Evolutionary conservation across 148 eudicot species (phyloP).

Genomic region (Arbutus unedo): DNA sequence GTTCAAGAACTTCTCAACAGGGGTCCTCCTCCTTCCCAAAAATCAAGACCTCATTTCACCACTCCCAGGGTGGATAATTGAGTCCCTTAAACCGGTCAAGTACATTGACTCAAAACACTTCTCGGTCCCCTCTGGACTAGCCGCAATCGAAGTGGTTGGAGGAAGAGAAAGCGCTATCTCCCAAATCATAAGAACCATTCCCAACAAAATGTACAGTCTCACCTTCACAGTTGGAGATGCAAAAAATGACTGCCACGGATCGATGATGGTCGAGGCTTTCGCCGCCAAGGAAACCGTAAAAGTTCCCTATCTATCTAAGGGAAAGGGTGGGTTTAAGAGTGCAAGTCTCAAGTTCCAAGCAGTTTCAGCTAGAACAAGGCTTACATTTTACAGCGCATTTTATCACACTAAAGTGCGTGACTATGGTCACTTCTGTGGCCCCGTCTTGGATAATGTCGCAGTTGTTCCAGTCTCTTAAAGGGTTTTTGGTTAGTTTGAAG

Average conservation of each 20-base stretch:
- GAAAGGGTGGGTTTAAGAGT: slow-evolving; percentile 35
- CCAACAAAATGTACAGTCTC: slow-evolving; percentile 31
- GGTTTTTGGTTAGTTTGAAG: background rate
- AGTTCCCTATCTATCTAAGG: slow-evolving; percentile 24
- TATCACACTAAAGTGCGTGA: slow-evolving; percentile 58
- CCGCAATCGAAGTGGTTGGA: slow-evolving; percentile 60
- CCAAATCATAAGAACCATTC: slow-evolving; percentile 43
- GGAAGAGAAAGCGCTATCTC: slow-evolving; percentile 78
- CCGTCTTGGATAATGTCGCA: background rate
- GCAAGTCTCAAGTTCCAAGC: slow-evolving; percentile 41
- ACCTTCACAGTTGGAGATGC: slow-evolving; percentile 49
- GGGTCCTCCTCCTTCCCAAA: slow-evolving; percentile 69
- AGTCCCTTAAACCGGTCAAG: slow-evolving; percentile 72
- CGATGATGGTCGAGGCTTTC: slow-evolving; percentile 44
- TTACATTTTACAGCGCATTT: slow-evolving; percentile 41
- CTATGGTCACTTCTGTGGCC: slow-evolving; percentile 12
- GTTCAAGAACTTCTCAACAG: slow-evolving; percentile 66
- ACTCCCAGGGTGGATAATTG: slow-evolving; percentile 68
- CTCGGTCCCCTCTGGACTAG: slow-evolving; percentile 49
- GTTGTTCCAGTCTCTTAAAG: background rate
- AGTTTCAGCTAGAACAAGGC: slow-evolving; percentile 31
- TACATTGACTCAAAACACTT: slow-evolving; percentile 72
- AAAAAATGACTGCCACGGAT: slow-evolving; percentile 43
- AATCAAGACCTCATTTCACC: slow-evolving; percentile 50
- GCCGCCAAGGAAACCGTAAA: slow-evolving; percentile 25